Percentiles rank a stretch among this genome's conserved stretches.
Conservation (phyloP, 257 asterid species). For the Penstemon newberryi region DNA sequence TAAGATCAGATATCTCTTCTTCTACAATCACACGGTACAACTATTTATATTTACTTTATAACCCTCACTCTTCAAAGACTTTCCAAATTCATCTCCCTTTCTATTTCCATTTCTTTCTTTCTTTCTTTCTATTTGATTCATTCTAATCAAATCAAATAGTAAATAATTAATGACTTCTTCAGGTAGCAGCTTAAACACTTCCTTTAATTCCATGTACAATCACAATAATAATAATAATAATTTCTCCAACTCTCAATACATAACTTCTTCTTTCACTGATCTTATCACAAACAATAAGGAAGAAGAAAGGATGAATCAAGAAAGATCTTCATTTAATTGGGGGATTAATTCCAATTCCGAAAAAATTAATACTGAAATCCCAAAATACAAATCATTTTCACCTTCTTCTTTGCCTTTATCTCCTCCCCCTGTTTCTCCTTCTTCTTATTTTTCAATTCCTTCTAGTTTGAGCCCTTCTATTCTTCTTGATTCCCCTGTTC, state of each 20-base stretch:
- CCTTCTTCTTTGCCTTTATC: slow-evolving; percentile 62
- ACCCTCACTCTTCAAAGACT: not conserved
- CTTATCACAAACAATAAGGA: slow-evolving; percentile 29
- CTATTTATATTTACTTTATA: slow-evolving; percentile 12
- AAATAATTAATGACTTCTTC: slow-evolving; percentile 11
- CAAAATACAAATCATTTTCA: slow-evolving; percentile 55
- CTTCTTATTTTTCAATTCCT: slow-evolving; percentile 67
- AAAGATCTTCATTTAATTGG: slow-evolving; percentile 35
- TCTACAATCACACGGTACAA: slow-evolving; percentile 2
- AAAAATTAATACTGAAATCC: slow-evolving; percentile 20
- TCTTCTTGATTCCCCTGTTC: slow-evolving; percentile 77
- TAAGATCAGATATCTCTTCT: not conserved
- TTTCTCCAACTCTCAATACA: slow-evolving; percentile 31
- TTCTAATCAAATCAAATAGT: not conserved
- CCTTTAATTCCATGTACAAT: not conserved
- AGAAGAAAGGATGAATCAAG: slow-evolving; percentile 29
- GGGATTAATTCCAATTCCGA: slow-evolving; percentile 23
- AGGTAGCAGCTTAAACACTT: slow-evolving; percentile 20
- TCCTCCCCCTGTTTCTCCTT: slow-evolving; percentile 71
- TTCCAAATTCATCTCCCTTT: slow-evolving; percentile 15
- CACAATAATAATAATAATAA: not conserved
- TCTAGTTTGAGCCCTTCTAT: slow-evolving; percentile 66
- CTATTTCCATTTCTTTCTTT: not conserved
- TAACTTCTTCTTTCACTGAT: slow-evolving; percentile 42
- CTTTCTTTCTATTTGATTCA: slow-evolving; percentile 4